Percentiles rank a stretch among this genome's conserved stretches.
Evolutionary conservation across 73 alveolate species (phyloP).

Genomic region (Tetrahymena borealis): DNA sequence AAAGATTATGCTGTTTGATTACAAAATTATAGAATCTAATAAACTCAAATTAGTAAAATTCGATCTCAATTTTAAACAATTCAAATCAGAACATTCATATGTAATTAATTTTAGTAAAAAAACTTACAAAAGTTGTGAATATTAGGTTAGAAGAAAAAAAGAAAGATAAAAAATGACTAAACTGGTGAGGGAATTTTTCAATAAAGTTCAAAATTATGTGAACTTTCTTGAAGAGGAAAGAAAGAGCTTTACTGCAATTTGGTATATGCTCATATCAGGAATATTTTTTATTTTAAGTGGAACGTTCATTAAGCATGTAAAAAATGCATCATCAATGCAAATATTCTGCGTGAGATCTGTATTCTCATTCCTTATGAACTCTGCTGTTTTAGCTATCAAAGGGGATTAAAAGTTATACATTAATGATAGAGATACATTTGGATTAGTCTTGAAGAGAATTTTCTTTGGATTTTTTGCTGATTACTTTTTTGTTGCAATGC

Average conservation of each 20-base stretch:
- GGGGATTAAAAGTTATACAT: neutral
- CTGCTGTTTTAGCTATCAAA: neutral
- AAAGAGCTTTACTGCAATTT: neutral
- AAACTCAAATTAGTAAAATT: too few relatives aligned
- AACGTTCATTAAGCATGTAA: neutral
- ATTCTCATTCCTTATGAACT: neutral
- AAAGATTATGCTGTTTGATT: too few relatives aligned
- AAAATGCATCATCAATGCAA: neutral
- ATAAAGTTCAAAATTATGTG: neutral
- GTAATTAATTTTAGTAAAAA: too few relatives aligned
- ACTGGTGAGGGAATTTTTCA: neutral
- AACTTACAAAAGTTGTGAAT: too few relatives aligned
- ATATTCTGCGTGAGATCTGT: neutral
- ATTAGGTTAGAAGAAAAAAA: neutral
- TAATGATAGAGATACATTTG: neutral
- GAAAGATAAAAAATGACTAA: neutral
- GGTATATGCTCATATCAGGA: neutral
- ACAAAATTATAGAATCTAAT: too few relatives aligned
- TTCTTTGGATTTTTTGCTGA: neutral
- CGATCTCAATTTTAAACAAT: too few relatives aligned
- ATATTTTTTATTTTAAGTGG: neutral
- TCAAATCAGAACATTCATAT: too few relatives aligned
- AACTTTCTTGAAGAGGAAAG: neutral
- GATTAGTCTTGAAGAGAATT: neutral
- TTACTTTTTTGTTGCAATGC: neutral